Conservation (phyloP, 192 early-diverging fungal genomes). For the Linnemannia hyalina region DNA sequence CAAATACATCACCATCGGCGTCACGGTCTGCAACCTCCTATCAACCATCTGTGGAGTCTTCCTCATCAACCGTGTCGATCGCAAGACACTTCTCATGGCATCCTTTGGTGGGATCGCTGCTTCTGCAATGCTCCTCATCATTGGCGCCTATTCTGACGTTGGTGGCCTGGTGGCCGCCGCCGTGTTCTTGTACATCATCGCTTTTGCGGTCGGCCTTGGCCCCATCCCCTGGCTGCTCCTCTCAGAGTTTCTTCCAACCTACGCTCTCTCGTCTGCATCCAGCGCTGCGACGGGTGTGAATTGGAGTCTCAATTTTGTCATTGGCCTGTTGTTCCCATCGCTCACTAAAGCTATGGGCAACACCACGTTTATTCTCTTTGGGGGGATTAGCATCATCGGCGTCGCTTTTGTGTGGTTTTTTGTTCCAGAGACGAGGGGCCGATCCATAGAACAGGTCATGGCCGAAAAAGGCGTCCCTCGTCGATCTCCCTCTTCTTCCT, state of each 20-base stretch:
- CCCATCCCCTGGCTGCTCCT: constrained; percentile 86
- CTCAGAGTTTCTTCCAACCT: constrained; percentile 81
- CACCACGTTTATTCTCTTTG: constrained; percentile 75
- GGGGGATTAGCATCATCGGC: constrained; percentile 71
- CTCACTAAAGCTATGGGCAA: constrained; percentile 46
- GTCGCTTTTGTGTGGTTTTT: constrained; percentile 73
- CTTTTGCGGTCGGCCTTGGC: constrained; percentile 84
- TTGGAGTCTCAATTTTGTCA: constrained; percentile 68
- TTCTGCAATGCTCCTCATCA: constrained; percentile 69
- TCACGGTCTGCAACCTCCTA: constrained; percentile 68
- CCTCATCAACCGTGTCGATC: constrained; percentile 75
- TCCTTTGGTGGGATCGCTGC: constrained; percentile 73
- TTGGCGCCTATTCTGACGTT: constrained; percentile 66
- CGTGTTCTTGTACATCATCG: constrained; percentile 81
- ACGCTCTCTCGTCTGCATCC: constrained; percentile 77
- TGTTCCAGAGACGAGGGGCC: constrained; percentile 87
- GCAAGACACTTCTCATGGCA: constrained; percentile 71
- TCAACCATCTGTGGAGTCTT: constrained; percentile 66
- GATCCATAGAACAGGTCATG: constrained; percentile 69
- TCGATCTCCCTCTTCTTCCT: background rate
- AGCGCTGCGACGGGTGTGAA: constrained; percentile 80
- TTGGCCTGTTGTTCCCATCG: constrained; percentile 59
- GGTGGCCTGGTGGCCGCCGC: constrained; percentile 69
- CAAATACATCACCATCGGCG: constrained; percentile 71
- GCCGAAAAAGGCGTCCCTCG: constrained; percentile 21